Conservation (phyloP, 2,329 filamentous ascomycete genomes). For the Trichoderma sp. region DNA sequence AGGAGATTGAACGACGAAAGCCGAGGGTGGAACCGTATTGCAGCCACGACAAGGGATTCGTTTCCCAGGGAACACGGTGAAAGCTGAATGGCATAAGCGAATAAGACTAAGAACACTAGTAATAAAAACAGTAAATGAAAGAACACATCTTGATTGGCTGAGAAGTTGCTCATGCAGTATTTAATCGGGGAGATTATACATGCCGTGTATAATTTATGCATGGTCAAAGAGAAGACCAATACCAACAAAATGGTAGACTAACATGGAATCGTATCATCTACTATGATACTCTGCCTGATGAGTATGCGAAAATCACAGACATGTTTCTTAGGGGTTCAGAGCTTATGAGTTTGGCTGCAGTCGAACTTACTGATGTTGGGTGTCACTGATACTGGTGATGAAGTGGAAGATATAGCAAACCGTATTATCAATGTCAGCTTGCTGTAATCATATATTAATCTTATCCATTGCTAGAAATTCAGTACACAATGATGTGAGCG, state of each 20-base stretch:
- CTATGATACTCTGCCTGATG: neutral
- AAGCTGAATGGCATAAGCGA: neutral
- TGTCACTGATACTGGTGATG: neutral
- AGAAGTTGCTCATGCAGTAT: neutral
- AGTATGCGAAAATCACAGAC: neutral
- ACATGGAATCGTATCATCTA: neutral
- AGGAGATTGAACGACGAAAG: neutral
- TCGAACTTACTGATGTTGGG: neutral
- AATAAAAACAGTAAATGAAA: neutral
- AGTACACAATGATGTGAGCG: neutral
- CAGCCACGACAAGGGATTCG: neutral
- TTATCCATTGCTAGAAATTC: accelerated
- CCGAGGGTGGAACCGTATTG: neutral
- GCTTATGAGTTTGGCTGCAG: neutral
- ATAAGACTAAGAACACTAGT: neutral
- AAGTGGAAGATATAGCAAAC: neutral
- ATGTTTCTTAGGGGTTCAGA: neutral
- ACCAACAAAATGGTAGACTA: neutral
- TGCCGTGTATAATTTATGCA: neutral
- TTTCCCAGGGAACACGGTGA: neutral
- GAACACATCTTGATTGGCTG: neutral
- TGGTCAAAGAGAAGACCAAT: neutral
- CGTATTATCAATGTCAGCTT: neutral
- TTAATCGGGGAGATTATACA: neutral
- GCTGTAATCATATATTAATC: neutral